Conservation (phyloP, 257 asterid genomes). For the Solanum verrucosum region DNA sequence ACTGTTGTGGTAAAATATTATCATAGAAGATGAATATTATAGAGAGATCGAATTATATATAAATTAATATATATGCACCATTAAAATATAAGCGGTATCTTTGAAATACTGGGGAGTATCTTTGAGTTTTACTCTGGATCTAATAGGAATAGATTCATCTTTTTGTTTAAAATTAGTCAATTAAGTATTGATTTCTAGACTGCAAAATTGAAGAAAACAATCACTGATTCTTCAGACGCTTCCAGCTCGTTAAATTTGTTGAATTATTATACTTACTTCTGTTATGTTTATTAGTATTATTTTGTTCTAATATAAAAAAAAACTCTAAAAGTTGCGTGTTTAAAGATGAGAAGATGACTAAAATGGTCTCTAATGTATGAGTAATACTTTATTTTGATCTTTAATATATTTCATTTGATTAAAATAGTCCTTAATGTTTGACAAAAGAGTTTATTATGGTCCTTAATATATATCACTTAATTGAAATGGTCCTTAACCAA, state of each 20-base stretch:
- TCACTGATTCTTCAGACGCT: background rate
- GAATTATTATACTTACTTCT: background rate
- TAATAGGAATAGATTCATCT: background rate
- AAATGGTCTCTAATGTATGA: no score
- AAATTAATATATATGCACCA: background rate
- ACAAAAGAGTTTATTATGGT: background rate
- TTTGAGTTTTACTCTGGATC: background rate
- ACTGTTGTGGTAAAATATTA: rapidly evolving
- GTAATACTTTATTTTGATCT: background rate
- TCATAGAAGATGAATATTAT: background rate
- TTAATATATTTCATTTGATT: background rate
- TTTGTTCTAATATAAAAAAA: background rate
- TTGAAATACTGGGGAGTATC: background rate
- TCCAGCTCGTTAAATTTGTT: background rate
- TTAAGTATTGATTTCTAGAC: background rate
- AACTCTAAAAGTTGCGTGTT: background rate
- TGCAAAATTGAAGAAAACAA: background rate
- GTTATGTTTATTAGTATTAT: background rate
- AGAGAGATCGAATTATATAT: background rate
- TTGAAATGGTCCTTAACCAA: background rate
- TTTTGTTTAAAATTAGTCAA: background rate
- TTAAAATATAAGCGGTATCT: background rate
- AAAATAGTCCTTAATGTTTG: background rate
- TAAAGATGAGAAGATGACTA: background rate
- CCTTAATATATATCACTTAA: background rate